Evolutionary conservation across 1,139 yeast species (phyloP), one percentile per base, ranked within the genome.

Genomic region (Pichia sp.): DNA sequence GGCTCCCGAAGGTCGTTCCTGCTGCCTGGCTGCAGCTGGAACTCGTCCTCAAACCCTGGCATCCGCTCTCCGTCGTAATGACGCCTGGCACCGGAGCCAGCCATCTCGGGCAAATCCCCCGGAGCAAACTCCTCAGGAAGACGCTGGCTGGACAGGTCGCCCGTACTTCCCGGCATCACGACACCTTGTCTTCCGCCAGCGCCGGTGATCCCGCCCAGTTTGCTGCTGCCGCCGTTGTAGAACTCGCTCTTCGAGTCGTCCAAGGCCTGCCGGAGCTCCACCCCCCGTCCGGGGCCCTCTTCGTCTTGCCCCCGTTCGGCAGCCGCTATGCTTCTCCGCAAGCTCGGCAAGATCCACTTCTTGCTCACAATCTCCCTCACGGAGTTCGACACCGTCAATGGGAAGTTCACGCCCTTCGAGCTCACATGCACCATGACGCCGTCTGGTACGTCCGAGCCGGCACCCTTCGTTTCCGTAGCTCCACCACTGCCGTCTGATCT

Each of bases 1-100:
- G 40, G 40, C 10, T n/a, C 11, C 7, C 15, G 19, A 23, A 38
- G 19, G n/a, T 48, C 51, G 34, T 48, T 15, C 16, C 51, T 31
- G 15, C 15, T 16, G 4, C 26, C 19, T 11, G 32, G 19, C 19
- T 43, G 52, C 3, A 52, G 32, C 54, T 68, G 65, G 29, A 62
- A 64, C 47, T 72, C 75, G 58, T 71, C 75, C 36, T 72, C 75
- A 53, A 71, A 72, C 31, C 64, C 64, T 1, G 74, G 73, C 49
- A 34, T 38, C 13, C 26, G 19, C 2, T 52, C 54, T 5, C 29
- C 47, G 23, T 19, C 23, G 23, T 19, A 19, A 19, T 19, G 23
- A 3, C 23, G 23, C 23, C 23, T 19, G 23, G 23, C 23, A 19
- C 23, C 23, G 23, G 23, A 19, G 23, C 23, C 23, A 19, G 23